Evolutionary conservation across 2,329 filamentous ascomycete species (phyloP).

Genomic region (Westerdykella sp.): DNA sequence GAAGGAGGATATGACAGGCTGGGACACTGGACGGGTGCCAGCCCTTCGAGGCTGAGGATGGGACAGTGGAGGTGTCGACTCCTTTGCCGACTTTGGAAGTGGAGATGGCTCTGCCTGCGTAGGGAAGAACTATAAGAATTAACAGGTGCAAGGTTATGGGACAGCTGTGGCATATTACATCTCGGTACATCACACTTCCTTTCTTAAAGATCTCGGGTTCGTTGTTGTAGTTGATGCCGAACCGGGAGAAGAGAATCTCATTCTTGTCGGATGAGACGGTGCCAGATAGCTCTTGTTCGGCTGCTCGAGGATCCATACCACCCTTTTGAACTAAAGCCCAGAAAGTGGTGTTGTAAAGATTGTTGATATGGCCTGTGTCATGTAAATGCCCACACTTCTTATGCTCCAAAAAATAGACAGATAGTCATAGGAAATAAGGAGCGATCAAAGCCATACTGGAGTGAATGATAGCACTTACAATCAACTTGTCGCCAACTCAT

Average conservation of each 20-base stretch:
- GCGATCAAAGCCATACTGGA: neutral
- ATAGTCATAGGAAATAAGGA: neutral
- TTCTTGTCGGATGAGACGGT: conserved; percentile 86
- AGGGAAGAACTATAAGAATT: conserved; percentile 25
- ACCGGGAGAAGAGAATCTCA: conserved; percentile 84
- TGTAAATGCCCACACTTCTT: neutral
- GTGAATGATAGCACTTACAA: conserved; percentile 52
- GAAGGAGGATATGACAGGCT: conserved; percentile 15
- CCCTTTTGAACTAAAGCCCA: conserved; percentile 81
- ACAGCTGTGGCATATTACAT: conserved; percentile 48
- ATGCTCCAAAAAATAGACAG: neutral
- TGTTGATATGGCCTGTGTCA: conserved; percentile 81
- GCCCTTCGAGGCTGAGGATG: conserved; percentile 12
- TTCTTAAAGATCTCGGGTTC: conserved; percentile 90
- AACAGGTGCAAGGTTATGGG: conserved; percentile 2
- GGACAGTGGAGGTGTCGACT: conserved; percentile 13
- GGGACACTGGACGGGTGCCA: conserved; percentile 11
- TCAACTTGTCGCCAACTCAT: conserved; percentile 96
- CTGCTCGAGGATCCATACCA: conserved; percentile 67
- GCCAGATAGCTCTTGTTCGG: conserved; percentile 74
- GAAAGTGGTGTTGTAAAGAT: conserved; percentile 95
- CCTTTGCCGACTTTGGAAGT: conserved; percentile 6
- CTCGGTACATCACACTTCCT: conserved; percentile 81
- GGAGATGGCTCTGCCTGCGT: conserved; percentile 11
- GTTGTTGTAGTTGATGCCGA: conserved; percentile 96